Base-by-base conservation (phyloP, 148 eudicot genomes). In the Vaccinium macrocarpon region DNA sequence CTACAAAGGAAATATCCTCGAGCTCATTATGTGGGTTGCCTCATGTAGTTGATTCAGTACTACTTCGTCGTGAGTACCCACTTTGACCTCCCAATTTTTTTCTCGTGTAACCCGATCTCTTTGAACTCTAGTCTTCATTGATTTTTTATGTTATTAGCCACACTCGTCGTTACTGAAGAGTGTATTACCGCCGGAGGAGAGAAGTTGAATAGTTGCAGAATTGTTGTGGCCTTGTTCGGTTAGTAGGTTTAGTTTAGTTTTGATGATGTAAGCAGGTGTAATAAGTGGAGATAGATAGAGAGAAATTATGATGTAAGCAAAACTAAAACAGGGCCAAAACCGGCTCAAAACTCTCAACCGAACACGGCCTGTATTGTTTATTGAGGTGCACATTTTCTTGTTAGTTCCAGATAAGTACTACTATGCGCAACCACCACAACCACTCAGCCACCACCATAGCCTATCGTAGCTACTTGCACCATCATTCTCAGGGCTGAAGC, bases 1-100 rank as follows among this genome's bases (percentile, higher is more conserved):
- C 93, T 96, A 81, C 90, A 93, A 84, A 88, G 80, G 85, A 88
- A 92, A 82, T 93, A 93, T 85, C 94, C 93, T 52, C 87, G 93
- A 87, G 92, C 99, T 81, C 84, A 90, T 61, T 93, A 92, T 82
- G 97, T 94, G 61, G 99, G 98, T 56, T 86, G 95, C 80, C 94
- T 94, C 52, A 96, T 96, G 98, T 96, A 91, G 87, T 53, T 64
- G 87, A 46, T 75, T 70, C 18, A 42, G 12, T 46, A 75, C 59
- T 25, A 8, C 71, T 76, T 62, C 66, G 6, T 61, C 53, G 87
- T 82, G 84, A 82, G 79, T 77, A 82, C 70, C 82, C 82, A 32
- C 57, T 73, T 81, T 25, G 18, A 62, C 6, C 15, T 23, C 23
- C 55, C 52, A 35, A 21, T 19, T n/a, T 3, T 82, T 82, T 82